These are phyloP conservation scores for Septoria linicola DNA, from an alignment of 2,329 filamentous ascomycete genomes.

Conservation along the genomic window DNA sequence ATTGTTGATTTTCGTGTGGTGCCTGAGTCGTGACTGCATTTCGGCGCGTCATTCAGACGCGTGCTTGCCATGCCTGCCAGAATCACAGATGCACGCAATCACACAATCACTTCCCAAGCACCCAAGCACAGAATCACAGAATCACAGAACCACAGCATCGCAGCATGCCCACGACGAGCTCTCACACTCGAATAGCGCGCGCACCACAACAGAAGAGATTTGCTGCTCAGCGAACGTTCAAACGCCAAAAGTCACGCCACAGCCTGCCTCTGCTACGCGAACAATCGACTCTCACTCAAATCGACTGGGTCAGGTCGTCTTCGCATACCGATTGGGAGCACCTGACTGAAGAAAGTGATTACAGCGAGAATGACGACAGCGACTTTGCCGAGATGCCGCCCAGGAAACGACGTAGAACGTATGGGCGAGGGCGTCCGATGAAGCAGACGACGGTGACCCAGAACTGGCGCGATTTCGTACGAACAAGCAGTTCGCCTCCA, in stretches of 20 bases:
- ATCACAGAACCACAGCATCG: no score
- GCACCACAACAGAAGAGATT: constrained; percentile 21
- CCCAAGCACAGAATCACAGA: no score
- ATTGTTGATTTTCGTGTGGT: neutral
- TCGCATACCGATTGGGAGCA: constrained; percentile 1
- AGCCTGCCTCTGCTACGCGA: constrained; percentile 10
- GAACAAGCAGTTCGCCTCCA: neutral
- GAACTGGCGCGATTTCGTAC: constrained; percentile 13
- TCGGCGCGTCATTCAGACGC: constrained; percentile 2
- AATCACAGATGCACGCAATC: neutral
- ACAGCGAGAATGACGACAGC: constrained; percentile 12
- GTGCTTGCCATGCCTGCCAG: no score
- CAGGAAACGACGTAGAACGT: constrained; percentile 14
- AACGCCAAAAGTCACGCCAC: constrained; percentile 9
- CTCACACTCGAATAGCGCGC: constrained; percentile 11
- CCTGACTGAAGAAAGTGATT: neutral
- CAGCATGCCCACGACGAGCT: constrained; percentile 15
- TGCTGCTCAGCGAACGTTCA: constrained; percentile 9
- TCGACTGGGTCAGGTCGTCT: constrained; percentile 21
- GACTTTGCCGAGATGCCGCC: constrained; percentile 12
- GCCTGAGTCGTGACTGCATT: neutral
- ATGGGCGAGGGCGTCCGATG: neutral
- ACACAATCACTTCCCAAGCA: neutral
- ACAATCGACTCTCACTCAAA: constrained; percentile 28
- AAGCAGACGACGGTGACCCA: constrained; percentile 21